Evolutionary conservation across 345 rosid species (phyloP).

Genomic region (Physaria fendleri): DNA sequence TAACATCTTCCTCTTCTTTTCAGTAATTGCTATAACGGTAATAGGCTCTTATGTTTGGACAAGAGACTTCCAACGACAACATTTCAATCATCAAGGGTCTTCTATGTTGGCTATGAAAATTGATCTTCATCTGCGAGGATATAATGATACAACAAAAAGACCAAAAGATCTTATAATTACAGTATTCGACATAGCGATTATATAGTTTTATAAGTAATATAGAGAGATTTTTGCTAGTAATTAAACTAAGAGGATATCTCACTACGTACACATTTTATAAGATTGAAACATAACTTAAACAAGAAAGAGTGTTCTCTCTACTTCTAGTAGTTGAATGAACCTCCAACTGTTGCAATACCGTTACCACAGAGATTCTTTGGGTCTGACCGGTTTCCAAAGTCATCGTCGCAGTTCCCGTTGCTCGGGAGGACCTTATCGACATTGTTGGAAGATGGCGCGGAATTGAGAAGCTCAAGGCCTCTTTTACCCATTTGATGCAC

Average conservation of each 20-base stretch:
- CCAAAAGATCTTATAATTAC: constrained; percentile 54
- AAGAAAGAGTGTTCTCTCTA: neutral
- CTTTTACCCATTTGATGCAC: constrained; percentile 92
- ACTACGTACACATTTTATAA: constrained; percentile 17
- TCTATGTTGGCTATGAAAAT: too few species aligned
- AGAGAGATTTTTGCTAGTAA: too few species aligned
- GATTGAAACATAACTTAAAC: too few species aligned
- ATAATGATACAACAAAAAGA: constrained; percentile 23
- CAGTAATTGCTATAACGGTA: too few species aligned
- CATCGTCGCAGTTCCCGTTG: constrained; percentile 69
- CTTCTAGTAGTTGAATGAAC: constrained; percentile 32
- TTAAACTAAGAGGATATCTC: constrained; percentile 21
- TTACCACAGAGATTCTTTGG: constrained; percentile 66
- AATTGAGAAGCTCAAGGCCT: constrained; percentile 66
- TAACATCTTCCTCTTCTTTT: too few species aligned
- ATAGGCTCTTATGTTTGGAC: too few species aligned
- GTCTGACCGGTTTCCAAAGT: constrained; percentile 62
- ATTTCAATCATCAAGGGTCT: too few species aligned
- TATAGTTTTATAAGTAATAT: too few species aligned
- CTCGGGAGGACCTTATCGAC: constrained; percentile 71
- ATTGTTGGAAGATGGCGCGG: constrained; percentile 45
- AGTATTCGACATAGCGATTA: constrained; percentile 48
- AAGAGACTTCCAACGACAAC: too few species aligned
- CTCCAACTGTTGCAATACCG: constrained; percentile 73
- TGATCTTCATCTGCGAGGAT: too few species aligned